A percentile compares a stretch with the other conserved stretches of the same genome.
These are phyloP conservation scores for Phaseolus coccineus DNA, from an alignment of 331 rosid genomes.

Conservation along the genomic window DNA sequence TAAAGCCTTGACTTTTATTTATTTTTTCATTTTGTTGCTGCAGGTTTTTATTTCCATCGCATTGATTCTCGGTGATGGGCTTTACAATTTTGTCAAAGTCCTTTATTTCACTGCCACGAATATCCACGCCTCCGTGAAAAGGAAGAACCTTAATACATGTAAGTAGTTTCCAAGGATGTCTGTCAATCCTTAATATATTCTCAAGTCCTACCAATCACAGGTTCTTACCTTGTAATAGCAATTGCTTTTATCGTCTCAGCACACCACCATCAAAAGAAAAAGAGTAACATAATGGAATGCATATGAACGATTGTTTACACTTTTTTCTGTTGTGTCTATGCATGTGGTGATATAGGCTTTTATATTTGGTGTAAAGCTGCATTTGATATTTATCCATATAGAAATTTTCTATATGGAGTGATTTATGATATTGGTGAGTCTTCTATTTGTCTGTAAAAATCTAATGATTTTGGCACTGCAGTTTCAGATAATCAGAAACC, in stretches of 20 bases:
- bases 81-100: constrained; percentile 89
- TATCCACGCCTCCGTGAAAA: constrained; percentile 59
- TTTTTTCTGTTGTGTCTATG: not conserved
- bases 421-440: constrained; percentile 16
- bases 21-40: constrained; percentile 18
- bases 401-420: not conserved
- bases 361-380: not conserved
- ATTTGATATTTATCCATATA: not conserved
- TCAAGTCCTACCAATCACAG: not conserved
- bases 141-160: constrained; percentile 62
- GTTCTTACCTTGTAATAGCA: not conserved
- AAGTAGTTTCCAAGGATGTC: constrained; percentile 34
- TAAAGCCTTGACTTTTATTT: constrained; percentile 30
- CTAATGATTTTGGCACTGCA: constrained; percentile 50
- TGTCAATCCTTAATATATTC: constrained; percentile 2
- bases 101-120: constrained; percentile 65
- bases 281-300: not conserved
- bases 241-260: not conserved
- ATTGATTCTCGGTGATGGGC: constrained; percentile 95
- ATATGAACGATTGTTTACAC: not conserved
- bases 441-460: constrained; percentile 21
- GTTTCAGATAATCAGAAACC: constrained; percentile 54
- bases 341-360: not conserved
- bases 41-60: constrained; percentile 95
- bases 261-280: not conserved